Evolutionary conservation across 106 monocot genomes (phyloP), one percentile per base, ranked within the genome.

Genomic region (Acanthochlamys bracteata): DNA sequence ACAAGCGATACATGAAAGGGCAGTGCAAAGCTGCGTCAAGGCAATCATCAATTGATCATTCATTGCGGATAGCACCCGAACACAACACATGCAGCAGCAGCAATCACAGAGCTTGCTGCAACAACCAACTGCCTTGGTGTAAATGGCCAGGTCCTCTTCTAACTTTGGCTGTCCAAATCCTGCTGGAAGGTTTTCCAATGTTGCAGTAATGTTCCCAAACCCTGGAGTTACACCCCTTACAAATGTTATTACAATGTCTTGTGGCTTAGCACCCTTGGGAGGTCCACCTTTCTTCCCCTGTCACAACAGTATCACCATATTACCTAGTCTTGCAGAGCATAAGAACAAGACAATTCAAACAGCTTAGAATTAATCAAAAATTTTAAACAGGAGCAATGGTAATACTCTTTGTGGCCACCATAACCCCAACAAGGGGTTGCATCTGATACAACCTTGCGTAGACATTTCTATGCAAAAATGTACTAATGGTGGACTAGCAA

Each of bases 1-100:
- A 62, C 96, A 98, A 25, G 66, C 96, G 0, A 98, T 59, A 53
- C 82, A 88, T 24, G 88, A 66, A 3, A 98, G 81, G 8, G 91
- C 82, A 2, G 73, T 24, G 63, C 75, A 78, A 11, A 91, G 33
- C 68, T 98, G 96, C 3, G 85, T 73, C 39, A 75, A 13, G 9
- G 53, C 68, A 47, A 85, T 76, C 53, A 66, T 66, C 39, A 66
- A 81, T 59, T 81, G 78, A 59, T 98, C 85, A 33, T 80, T 98
- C 65, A 98, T n/a, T 71, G 72, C 17, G 70, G 74, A 68, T 87
- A 91, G 0, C 24, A 10, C 6, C 17, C 57, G 20, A 75, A 98
- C 83, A 76, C 56, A 80, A 76, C 85, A 98, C 66, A 71, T 74
- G 70, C 91, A 85, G 49, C 96, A 98, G 71, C 71, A 83, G 49